Evolutionary conservation across 305 asterid genomes (phyloP), one percentile per base, ranked within the genome.

Genomic region (Rubia balearica): DNA sequence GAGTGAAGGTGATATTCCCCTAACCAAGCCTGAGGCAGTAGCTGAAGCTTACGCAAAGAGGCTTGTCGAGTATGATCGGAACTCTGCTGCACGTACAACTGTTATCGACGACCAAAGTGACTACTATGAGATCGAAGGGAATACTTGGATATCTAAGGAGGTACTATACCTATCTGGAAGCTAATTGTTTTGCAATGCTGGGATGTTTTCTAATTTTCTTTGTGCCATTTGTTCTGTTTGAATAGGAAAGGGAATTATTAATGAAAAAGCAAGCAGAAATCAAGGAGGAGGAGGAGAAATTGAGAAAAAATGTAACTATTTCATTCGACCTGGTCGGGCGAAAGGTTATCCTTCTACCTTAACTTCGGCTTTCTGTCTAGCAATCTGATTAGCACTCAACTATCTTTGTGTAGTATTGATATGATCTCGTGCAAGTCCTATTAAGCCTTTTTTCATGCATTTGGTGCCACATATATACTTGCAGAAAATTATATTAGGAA

Each of bases 41-140:
- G 98, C 99, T 61, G 96, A 89, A 83, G 97, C 89, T 42, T 94
- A 78, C 80, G 88, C 98, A 11, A 94, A 94, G 78, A 89, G 99
- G 87, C 98, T 94, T 43, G 96, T 94, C 55, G 99, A 94, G 5
- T 94, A 94, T 72, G 99, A 94, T 73, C 96, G 99, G 27, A 81
- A 94, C 77, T 85, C 99, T 22, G 99, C 99, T 1, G 96, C 99
- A 65, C 98, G 98, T 76, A 94, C 99, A 14, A 89, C 91, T 2
- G 98, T 94, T 71, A 89, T 94, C 57, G 99, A 94, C 70, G 98
- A 94, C 85, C 99, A 94, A 79, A 89, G 98, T 81, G 99, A 94
- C 77, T 94, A 94, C 83, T 94, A 91, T 71, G 91, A 88, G 82
- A 82, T 89, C 74, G 98, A 94, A 75, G 91, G 87, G 57, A 89